A percentile compares a stretch with the other conserved stretches of the same genome.
phyloP scores from a whole-genome alignment of 768 basidiomycete species.

The Mrakia hoshinonis region DNA sequence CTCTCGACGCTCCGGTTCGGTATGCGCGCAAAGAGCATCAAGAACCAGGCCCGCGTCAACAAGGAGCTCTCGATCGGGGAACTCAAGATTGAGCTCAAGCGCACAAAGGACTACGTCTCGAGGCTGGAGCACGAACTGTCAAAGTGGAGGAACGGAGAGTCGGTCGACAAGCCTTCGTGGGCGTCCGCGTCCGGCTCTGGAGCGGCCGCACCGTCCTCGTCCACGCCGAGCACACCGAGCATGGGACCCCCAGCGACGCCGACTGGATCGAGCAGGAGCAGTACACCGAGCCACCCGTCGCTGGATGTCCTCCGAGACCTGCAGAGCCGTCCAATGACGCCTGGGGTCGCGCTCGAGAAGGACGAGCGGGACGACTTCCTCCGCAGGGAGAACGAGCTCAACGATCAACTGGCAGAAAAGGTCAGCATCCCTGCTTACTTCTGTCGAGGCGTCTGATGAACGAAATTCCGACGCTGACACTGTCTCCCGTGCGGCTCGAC shows the following conservation, averaged over 20 bases:
- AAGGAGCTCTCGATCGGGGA: constrained; percentile 90
- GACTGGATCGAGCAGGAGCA: constrained; percentile 28
- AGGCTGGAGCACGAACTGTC: constrained; percentile 83
- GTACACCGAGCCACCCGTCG: constrained; percentile 50
- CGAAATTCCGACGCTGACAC: neutral
- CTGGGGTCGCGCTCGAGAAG: constrained; percentile 70
- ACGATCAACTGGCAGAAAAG: constrained; percentile 80
- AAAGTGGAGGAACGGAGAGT: constrained; percentile 78
- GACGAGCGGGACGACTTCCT: constrained; percentile 97
- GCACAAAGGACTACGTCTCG: constrained; percentile 80
- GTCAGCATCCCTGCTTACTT: constrained; percentile 32
- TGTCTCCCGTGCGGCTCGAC: neutral
- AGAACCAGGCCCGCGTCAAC: constrained; percentile 98
- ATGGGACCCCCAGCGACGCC: constrained; percentile 11
- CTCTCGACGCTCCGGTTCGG: constrained; percentile 95
- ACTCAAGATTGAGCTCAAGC: constrained; percentile 81
- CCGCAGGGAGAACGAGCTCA: constrained; percentile 90
- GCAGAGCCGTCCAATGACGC: constrained; percentile 83
- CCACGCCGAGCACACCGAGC: neutral
- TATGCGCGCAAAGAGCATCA: constrained; percentile 99
- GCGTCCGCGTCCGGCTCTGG: constrained; percentile 46
- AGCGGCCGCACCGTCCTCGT: neutral
- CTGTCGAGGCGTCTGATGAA: neutral
- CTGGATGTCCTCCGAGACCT: constrained; percentile 66
- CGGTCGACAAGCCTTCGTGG: constrained; percentile 77